Evolutionary conservation across 225 moss, liverwort and hornwort genomes (phyloP), one percentile per base, ranked within the genome.

Genomic region (Sphagnum tenellum): DNA sequence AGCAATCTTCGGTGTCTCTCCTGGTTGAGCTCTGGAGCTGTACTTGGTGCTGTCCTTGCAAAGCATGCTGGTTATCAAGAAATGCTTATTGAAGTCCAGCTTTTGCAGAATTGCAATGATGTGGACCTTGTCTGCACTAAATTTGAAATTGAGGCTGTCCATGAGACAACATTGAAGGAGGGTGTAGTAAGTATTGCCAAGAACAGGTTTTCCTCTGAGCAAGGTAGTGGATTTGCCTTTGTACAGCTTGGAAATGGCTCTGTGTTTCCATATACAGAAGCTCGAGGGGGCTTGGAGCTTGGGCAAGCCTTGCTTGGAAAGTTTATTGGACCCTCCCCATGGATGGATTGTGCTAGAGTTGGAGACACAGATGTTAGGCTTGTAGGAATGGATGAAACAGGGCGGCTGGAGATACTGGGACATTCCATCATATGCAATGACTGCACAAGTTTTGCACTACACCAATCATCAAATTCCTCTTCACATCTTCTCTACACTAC

Each of bases 401-500:
- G 98, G 50, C 62, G 75, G 61, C 78, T 98, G 8, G 85, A 98
- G 70, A 79, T 88, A 44, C 55, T 87, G 60, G 74, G 73, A 64
- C 76, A 81, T 52, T 70, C 84, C 46, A 65, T 87, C 56, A 83
- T 84, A 44, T 84, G 75, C 70, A 74, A 63, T 4, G 89, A 90
- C 65, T 93, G 93, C 77, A 90, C 90, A 12, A 90, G 98, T 73
- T 98, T 87, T 62, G 75, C 76, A 7, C 47, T 82, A 48, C 98
- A 98, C 69, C 73, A 63, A 48, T 78, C 84, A 55, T 59, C 78
- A 5, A 76, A 81, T 59, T 69, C 59, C 9, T 77, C 82, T 50
- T 73, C 73, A 7, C 93, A 98, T 64, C 76, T 98, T 67, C 67
- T 98, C 63, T 98, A 88, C 67, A 98, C 98, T 52, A 93, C 93